phyloP scores from a whole-genome alignment of 2,329 filamentous ascomycete species.

The Sporothrix luriei region DNA sequence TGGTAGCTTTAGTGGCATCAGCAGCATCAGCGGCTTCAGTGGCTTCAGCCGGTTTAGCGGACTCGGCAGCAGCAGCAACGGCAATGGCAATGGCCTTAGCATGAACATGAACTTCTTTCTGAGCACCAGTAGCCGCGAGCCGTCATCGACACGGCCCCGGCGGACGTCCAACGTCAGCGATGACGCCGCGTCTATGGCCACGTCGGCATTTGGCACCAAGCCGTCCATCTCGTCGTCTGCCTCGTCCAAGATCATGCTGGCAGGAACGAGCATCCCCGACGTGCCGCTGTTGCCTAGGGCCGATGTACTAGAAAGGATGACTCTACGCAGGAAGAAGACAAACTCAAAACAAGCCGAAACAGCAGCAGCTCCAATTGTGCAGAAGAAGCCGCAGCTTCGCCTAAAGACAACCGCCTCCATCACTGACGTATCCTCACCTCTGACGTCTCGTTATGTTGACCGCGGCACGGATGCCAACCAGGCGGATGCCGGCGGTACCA shows the following conservation, averaged over 20 bases:
- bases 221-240: neutral
- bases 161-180: constrained; percentile 26
- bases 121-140: constrained; percentile 32
- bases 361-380: neutral
- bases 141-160: constrained; percentile 26
- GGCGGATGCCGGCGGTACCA: constrained; percentile 35
- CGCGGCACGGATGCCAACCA: constrained; percentile 45
- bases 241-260: neutral
- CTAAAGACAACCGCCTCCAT: neutral
- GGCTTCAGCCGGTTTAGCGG: constrained; percentile 1
- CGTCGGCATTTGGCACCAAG: neutral
- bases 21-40: constrained; percentile 12
- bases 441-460: constrained; percentile 44
- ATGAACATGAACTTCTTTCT: constrained; percentile 31
- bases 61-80: neutral
- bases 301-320: constrained; percentile 24
- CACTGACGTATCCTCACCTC: neutral
- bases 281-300: constrained; percentile 19
- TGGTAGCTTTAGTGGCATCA: constrained; percentile 24
- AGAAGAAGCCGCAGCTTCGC: constrained; percentile 8
- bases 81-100: constrained; percentile 7
- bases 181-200: constrained; percentile 6
- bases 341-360: neutral
- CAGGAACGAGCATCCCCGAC: constrained; percentile 13
- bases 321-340: constrained; percentile 7